Percentiles rank a stretch among this genome's conserved stretches.
Conservation (phyloP, 2,329 filamentous ascomycete genomes). For the Stagonosporopsis cucurbitacearum region DNA sequence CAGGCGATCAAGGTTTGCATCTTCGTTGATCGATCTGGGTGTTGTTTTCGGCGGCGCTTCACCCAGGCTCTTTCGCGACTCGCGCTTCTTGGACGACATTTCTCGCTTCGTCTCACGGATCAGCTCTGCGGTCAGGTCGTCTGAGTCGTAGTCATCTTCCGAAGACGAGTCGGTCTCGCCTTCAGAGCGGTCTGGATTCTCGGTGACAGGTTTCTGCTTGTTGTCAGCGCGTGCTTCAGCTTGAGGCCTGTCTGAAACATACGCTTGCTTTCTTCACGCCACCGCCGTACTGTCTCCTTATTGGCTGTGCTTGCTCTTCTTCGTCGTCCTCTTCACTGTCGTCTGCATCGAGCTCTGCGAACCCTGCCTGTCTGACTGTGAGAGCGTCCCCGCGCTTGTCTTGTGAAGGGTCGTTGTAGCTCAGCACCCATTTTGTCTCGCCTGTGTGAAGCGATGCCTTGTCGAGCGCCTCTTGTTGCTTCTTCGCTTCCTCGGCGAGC, state of each 20-base stretch:
- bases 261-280: constrained; percentile 49
- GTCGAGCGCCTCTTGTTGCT: constrained; percentile 63
- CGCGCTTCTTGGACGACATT: constrained; percentile 51
- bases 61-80: constrained; percentile 54
- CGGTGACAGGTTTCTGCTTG: constrained; percentile 29
- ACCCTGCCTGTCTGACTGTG: constrained; percentile 67
- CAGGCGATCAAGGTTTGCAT: constrained; percentile 66
- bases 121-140: constrained; percentile 52
- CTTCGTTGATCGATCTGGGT: constrained; percentile 68
- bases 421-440: constrained; percentile 79
- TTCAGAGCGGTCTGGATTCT: constrained; percentile 33
- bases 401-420: constrained; percentile 56
- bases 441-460: constrained; percentile 67
- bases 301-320: constrained; percentile 33
- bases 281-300: constrained; percentile 60
- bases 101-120: constrained; percentile 56
- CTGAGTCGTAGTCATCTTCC: constrained; percentile 52
- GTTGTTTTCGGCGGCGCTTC: constrained; percentile 57
- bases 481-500: constrained; percentile 70
- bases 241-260: constrained; percentile 12
- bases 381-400: constrained; percentile 49
- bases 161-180: constrained; percentile 36
- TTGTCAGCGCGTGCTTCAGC: constrained; percentile 19
- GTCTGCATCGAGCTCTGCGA: constrained; percentile 58
- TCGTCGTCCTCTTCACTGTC: constrained; percentile 46